A percentile compares a stretch with the other conserved stretches of the same genome.
Evolutionary conservation across 2,329 filamentous ascomycete species (phyloP).

Genomic region (Diaporthe aspalathi): DNA sequence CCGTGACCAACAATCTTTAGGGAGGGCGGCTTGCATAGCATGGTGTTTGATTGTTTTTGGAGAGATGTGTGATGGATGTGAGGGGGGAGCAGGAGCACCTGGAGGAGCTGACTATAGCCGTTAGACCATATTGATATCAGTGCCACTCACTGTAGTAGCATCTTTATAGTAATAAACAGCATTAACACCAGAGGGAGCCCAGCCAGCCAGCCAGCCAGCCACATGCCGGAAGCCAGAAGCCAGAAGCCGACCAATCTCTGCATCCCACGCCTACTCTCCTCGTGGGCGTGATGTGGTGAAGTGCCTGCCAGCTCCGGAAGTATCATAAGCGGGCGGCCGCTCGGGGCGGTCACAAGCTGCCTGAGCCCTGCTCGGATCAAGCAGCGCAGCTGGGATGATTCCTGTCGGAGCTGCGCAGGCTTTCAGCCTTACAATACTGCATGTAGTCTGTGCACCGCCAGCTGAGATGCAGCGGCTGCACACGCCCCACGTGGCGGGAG

Average conservation of each 20-base stretch:
- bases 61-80: background rate
- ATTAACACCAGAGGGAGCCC: too few relatives aligned
- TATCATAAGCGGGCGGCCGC: constrained; percentile 18
- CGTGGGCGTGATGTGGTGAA: background rate
- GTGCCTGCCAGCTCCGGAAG: too few relatives aligned
- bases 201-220: too few relatives aligned
- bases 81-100: background rate
- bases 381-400: constrained; percentile 2
- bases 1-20: constrained; percentile 1
- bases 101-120: background rate
- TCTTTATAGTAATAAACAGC: constrained; percentile 12
- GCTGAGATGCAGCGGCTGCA: background rate
- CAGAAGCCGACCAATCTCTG: background rate
- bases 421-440: background rate
- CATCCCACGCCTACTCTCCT: constrained; percentile 4
- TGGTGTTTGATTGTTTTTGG: constrained; percentile 11
- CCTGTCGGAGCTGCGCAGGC: constrained; percentile 1
- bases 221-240: too few relatives aligned
- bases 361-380: background rate
- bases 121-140: background rate
- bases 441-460: constrained; percentile 4
- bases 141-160: constrained; percentile 4
- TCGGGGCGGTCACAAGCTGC: constrained; percentile 9
- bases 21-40: constrained; percentile 13
- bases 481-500: background rate